Percentiles rank a stretch among this genome's conserved stretches.
These are phyloP conservation scores for Chrysoporthe cubensis DNA, from an alignment of 2,329 filamentous ascomycete genomes.

Conservation along the genomic window DNA sequence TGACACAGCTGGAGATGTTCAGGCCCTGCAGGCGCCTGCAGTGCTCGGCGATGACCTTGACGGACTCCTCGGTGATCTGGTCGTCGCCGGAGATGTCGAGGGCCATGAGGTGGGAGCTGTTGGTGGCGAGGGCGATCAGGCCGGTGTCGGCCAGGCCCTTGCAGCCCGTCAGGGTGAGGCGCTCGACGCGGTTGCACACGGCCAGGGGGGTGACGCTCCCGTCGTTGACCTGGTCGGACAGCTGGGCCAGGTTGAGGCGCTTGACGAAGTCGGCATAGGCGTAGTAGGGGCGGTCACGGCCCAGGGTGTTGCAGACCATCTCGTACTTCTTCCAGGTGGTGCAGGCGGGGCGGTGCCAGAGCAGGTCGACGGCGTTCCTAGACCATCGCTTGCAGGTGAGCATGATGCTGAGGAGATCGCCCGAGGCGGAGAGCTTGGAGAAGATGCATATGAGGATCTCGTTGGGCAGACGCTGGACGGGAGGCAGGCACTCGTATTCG, in stretches of 20 bases:
- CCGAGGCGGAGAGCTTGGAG: slow-evolving; percentile 74
- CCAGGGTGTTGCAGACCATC: slow-evolving; percentile 79
- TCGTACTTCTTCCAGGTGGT: slow-evolving; percentile 82
- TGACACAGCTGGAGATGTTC: slow-evolving; percentile 86
- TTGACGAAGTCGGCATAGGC: slow-evolving; percentile 89
- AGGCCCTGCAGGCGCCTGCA: slow-evolving; percentile 87
- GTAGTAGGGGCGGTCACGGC: slow-evolving; percentile 76
- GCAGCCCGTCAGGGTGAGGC: slow-evolving; percentile 91
- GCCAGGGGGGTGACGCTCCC: slow-evolving; percentile 83
- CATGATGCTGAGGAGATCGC: slow-evolving; percentile 86
- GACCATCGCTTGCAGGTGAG: slow-evolving; percentile 95
- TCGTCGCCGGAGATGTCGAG: slow-evolving; percentile 85
- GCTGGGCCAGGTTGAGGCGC: slow-evolving; percentile 82
- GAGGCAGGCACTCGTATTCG: slow-evolving; percentile 71
- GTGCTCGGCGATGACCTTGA: slow-evolving; percentile 76
- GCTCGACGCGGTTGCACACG: slow-evolving; percentile 87
- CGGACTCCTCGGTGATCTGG: slow-evolving; percentile 82
- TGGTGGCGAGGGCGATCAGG: slow-evolving; percentile 76
- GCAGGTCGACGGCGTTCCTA: slow-evolving; percentile 84
- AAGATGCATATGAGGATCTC: slow-evolving; percentile 96
- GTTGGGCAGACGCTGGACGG: slow-evolving; percentile 83
- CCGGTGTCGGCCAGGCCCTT: slow-evolving; percentile 81
- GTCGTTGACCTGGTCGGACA: slow-evolving; percentile 79
- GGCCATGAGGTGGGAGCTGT: slow-evolving; percentile 81
- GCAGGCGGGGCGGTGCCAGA: slow-evolving; percentile 94